A percentile compares a stretch with the other conserved stretches of the same genome.
These are phyloP conservation scores for Ophiocordyceps camponoti-floridani DNA, from an alignment of 2,329 filamentous ascomycete genomes.

Conservation along the genomic window DNA sequence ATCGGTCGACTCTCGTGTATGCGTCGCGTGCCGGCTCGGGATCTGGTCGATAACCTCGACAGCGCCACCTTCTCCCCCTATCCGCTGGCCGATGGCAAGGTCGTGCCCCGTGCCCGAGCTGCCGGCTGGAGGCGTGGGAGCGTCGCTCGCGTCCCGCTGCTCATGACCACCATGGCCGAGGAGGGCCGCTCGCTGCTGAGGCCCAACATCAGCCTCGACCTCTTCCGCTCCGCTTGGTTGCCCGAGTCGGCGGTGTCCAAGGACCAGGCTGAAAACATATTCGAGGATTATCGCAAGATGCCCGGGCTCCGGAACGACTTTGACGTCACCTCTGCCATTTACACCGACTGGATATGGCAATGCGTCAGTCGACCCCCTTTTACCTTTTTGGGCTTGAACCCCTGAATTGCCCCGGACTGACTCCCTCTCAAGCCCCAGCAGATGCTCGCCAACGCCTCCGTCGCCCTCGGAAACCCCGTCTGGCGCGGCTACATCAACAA, in stretches of 20 bases:
- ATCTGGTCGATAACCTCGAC: slow-evolving; percentile 5
- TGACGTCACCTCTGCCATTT: slow-evolving; percentile 9
- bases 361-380: slow-evolving; percentile 6
- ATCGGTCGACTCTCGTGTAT: slow-evolving; percentile 6
- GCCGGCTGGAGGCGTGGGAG: slow-evolving; percentile 6
- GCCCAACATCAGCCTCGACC: slow-evolving; percentile 5
- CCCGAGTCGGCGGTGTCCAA: slow-evolving; percentile 2
- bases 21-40: slow-evolving; percentile 3
- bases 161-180: slow-evolving; percentile 9
- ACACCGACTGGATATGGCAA: slow-evolving; percentile 10
- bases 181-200: slow-evolving; percentile 9
- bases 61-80: slow-evolving; percentile 1
- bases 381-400: neutral
- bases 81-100: slow-evolving; percentile 6
- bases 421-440: slow-evolving; percentile 7
- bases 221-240: slow-evolving; percentile 6
- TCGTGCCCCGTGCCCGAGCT: slow-evolving; percentile 4
- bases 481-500: slow-evolving; percentile 12
- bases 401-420: neutral
- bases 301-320: slow-evolving; percentile 5
- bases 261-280: slow-evolving; percentile 3
- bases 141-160: slow-evolving; percentile 7
- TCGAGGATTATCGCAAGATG: slow-evolving; percentile 5
- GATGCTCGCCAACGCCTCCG: slow-evolving; percentile 7
- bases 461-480: slow-evolving; percentile 5